Percentiles rank a stretch among this genome's conserved stretches.
Conservation (phyloP, 2,329 filamentous ascomycete species). For the Sporothrix phasma region DNA sequence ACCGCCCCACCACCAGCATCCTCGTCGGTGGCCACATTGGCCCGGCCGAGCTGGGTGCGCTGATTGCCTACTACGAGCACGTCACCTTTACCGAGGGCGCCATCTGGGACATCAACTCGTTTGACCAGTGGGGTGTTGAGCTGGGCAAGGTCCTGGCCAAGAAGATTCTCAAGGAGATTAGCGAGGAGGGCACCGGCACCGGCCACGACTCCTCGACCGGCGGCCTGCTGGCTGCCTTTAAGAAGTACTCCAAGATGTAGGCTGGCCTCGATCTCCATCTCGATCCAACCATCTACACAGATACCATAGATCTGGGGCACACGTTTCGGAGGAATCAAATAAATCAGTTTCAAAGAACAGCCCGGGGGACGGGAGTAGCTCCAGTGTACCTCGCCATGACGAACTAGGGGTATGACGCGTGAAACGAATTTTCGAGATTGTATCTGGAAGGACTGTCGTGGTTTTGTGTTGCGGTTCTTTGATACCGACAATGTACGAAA, state of each 20-base stretch:
- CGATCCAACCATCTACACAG: no score
- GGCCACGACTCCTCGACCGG: conserved; percentile 82
- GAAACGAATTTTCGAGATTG: no score
- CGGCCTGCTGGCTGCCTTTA: conserved; percentile 85
- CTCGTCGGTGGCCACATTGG: conserved; percentile 85
- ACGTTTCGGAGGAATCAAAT: no score
- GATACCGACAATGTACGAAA: not conserved
- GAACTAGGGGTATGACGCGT: no score
- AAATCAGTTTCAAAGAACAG: no score
- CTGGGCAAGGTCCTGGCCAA: conserved; percentile 92
- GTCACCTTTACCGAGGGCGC: conserved; percentile 95
- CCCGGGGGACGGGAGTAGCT: no score
- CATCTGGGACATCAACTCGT: conserved; percentile 99
- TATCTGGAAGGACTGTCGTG: no score
- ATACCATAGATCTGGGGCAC: no score
- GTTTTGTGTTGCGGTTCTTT: not conserved
- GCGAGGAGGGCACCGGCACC: conserved; percentile 58
- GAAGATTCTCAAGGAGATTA: conserved; percentile 80
- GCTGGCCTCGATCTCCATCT: not conserved
- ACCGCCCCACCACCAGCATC: conserved; percentile 93
- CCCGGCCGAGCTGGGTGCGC: conserved; percentile 79
- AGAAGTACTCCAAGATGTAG: conserved; percentile 55
- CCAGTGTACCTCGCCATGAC: no score
- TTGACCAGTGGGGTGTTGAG: conserved; percentile 99
- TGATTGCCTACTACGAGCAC: conserved; percentile 99